Conservation (phyloP, 108 stramenopile species). For the Skeletonema grethae region DNA sequence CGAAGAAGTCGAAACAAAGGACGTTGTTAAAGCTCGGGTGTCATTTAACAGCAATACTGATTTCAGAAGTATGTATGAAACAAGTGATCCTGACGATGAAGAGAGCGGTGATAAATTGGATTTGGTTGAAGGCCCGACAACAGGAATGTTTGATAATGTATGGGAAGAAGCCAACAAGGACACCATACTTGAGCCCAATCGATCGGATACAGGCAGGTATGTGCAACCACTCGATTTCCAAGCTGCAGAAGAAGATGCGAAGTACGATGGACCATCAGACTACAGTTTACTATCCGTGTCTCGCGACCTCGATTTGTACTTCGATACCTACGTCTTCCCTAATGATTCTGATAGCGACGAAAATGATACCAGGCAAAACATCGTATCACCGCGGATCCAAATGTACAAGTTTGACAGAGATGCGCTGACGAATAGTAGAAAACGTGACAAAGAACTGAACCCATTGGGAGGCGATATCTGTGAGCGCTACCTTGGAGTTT, state of each 20-base stretch:
- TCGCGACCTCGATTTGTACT: slow-evolving; percentile 74
- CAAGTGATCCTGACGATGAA: not conserved
- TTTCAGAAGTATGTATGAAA: not conserved
- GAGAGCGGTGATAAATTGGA: not conserved
- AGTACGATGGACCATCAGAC: slow-evolving; percentile 64
- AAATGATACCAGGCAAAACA: not conserved
- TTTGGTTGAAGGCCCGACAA: slow-evolving; percentile 2
- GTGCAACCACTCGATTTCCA: slow-evolving; percentile 36
- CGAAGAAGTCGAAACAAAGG: not conserved
- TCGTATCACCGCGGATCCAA: slow-evolving; percentile 39
- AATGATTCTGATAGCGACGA: slow-evolving; percentile 13
- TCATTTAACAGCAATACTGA: not conserved
- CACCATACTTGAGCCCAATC: not conserved
- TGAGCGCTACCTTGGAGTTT: slow-evolving; percentile 73
- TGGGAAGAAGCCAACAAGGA: slow-evolving; percentile 36
- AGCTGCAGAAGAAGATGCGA: slow-evolving; percentile 54
- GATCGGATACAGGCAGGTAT: not conserved
- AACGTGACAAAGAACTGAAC: slow-evolving; percentile 14
- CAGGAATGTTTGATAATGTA: slow-evolving; percentile 29
- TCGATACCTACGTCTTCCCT: slow-evolving; percentile 70
- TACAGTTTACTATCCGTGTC: slow-evolving; percentile 51
- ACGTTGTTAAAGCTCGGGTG: not conserved
- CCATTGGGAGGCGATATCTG: slow-evolving; percentile 11
- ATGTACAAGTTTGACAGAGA: slow-evolving; percentile 44
- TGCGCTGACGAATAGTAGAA: slow-evolving; percentile 11